Conservation (phyloP, 352 stramenopile genomes). For the Phytophthora hybrid region DNA sequence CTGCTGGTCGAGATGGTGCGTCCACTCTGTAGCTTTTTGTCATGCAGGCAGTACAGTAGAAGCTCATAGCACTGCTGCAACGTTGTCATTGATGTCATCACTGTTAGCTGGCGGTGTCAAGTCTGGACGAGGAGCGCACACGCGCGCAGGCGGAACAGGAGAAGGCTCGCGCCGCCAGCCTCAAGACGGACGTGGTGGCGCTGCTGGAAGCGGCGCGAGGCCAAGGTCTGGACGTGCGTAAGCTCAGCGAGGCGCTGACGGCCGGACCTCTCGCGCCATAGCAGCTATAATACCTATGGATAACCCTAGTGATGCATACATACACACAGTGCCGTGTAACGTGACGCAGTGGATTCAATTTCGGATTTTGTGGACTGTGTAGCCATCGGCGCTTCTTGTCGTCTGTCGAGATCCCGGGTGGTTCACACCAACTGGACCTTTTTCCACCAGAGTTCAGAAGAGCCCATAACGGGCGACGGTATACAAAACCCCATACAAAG, state of each 20-base stretch:
- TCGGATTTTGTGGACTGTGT: conserved; percentile 23
- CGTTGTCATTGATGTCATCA: not conserved
- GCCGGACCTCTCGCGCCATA: conserved; percentile 9
- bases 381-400: conserved; percentile 17
- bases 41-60: not conserved
- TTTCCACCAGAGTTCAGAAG: conserved; percentile 26
- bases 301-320: not conserved
- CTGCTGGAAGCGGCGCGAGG: conserved; percentile 72
- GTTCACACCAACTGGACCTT: conserved; percentile 26
- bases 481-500: conserved; percentile 27
- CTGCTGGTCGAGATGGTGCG: conserved; percentile 88
- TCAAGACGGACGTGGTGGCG: conserved; percentile 72
- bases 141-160: conserved; percentile 68
- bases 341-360: conserved; percentile 25
- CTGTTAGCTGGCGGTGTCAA: conserved; percentile 80
- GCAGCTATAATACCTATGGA: not conserved
- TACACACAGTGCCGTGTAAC: conserved; percentile 10
- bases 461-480: conserved; percentile 9
- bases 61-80: not conserved
- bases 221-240: conserved; percentile 74
- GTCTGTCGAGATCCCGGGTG: not conserved
- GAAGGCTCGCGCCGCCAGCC: conserved; percentile 58
- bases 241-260: conserved; percentile 49
- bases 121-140: conserved; percentile 82
- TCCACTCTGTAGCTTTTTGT: not conserved